Conservation (phyloP, 148 eudicot species). For the Spergularia marina region DNA sequence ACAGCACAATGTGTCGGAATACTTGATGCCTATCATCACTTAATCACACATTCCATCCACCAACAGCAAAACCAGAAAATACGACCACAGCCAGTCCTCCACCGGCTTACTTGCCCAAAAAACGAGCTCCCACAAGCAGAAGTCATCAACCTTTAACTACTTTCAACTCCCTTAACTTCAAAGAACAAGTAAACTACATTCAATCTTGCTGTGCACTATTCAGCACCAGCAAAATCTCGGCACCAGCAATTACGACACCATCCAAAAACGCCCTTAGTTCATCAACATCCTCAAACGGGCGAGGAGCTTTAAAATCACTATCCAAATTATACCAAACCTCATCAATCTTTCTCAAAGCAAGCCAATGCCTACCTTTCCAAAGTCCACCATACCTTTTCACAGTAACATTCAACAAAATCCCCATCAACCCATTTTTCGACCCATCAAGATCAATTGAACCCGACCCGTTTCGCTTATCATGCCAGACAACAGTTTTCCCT, state of each 20-base stretch:
- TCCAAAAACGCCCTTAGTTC: constrained; percentile 74
- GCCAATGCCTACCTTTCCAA: constrained; percentile 81
- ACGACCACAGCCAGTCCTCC: background rate
- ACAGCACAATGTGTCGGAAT: background rate
- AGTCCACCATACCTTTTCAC: constrained; percentile 61
- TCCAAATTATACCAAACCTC: constrained; percentile 93
- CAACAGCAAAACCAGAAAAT: background rate
- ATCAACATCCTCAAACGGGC: constrained; percentile 41
- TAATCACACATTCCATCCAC: background rate
- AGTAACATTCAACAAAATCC: constrained; percentile 72
- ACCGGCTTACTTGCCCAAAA: background rate
- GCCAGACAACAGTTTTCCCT: constrained; percentile 83
- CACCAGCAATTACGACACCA: constrained; percentile 44
- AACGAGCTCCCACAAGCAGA: background rate
- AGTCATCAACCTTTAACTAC: constrained; percentile 1
- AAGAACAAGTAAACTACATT: background rate
- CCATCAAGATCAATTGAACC: constrained; percentile 66
- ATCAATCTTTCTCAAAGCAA: constrained; percentile 62
- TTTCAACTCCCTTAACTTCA: background rate
- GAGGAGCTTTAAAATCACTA: constrained; percentile 73
- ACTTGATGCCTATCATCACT: too few species aligned
- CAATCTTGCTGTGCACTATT: constrained; percentile 37
- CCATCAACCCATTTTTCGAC: constrained; percentile 53
- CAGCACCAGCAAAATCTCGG: constrained; percentile 74
- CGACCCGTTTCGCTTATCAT: constrained; percentile 60